A percentile compares a stretch with the other conserved stretches of the same genome.
phyloP scores from a whole-genome alignment of 179 eudicot species.

The Dionaea muscipula region DNA sequence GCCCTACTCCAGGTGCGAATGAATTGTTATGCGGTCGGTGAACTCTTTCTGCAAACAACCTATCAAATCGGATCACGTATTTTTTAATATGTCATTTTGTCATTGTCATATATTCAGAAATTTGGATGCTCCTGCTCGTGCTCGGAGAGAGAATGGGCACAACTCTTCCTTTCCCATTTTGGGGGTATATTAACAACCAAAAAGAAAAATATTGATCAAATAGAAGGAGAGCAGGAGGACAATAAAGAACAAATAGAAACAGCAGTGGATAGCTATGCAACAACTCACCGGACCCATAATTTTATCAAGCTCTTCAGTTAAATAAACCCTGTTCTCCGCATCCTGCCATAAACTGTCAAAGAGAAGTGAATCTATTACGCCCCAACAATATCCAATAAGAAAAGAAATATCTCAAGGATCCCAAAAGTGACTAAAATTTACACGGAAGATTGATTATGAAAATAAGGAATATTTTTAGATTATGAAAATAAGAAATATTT shows the following conservation, averaged over 20 bases:
- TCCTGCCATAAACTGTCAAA: conserved; percentile 25
- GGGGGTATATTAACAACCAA: too few species aligned
- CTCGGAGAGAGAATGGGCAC: background rate
- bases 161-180: background rate
- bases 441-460: too few species aligned
- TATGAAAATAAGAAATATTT: too few species aligned
- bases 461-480: too few species aligned
- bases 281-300: conserved; percentile 23
- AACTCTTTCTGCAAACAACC: conserved; percentile 5
- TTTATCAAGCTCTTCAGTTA: conserved; percentile 23
- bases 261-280: background rate
- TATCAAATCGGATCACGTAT: conserved; percentile 7
- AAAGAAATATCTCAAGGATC: too few species aligned
- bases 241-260: background rate
- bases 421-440: too few species aligned
- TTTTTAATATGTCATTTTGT: background rate
- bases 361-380: background rate
- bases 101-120: background rate
- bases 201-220: background rate
- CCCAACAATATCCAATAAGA: too few species aligned
- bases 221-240: background rate
- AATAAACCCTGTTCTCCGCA: conserved; percentile 23
- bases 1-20: conserved; percentile 9
- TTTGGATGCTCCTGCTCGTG: background rate
- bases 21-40: conserved; percentile 5